Evolutionary conservation across 2,329 filamentous ascomycete species (phyloP).

Genomic region (Graphiopsis chlorocephala): DNA sequence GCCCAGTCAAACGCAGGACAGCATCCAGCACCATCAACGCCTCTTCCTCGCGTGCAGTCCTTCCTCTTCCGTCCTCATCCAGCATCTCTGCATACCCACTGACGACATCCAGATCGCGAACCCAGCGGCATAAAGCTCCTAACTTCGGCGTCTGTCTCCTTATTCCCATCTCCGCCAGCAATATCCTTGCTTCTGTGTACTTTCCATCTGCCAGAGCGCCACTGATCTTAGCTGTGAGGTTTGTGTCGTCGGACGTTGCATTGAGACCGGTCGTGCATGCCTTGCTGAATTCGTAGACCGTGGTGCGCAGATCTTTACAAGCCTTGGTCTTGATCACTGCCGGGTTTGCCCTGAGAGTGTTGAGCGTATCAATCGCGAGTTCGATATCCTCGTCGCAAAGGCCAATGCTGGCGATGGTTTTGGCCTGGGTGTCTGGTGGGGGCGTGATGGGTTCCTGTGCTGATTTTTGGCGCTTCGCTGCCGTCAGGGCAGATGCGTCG

Average conservation of each 20-base stretch:
- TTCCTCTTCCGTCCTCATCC: slow-evolving; percentile 41
- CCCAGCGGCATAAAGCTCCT: slow-evolving; percentile 69
- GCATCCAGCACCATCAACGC: slow-evolving; percentile 62
- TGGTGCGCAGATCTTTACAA: slow-evolving; percentile 64
- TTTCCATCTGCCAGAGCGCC: slow-evolving; percentile 64
- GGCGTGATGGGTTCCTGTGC: slow-evolving; percentile 15
- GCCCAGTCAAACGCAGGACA: slow-evolving; percentile 61
- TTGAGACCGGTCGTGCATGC: slow-evolving; percentile 66
- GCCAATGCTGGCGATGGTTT: slow-evolving; percentile 14
- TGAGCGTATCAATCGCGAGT: slow-evolving; percentile 63
- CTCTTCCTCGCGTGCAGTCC: slow-evolving; percentile 51
- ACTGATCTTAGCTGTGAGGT: slow-evolving; percentile 65
- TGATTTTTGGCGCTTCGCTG: slow-evolving; percentile 8
- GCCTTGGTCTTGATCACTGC: slow-evolving; percentile 64
- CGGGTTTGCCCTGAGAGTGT: slow-evolving; percentile 57
- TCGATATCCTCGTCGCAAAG: slow-evolving; percentile 58
- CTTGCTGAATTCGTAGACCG: slow-evolving; percentile 67
- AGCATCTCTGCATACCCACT: slow-evolving; percentile 61
- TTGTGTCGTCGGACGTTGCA: slow-evolving; percentile 56
- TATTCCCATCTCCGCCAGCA: slow-evolving; percentile 69
- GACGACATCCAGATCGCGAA: slow-evolving; percentile 67
- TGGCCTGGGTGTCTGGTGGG: slow-evolving; percentile 13
- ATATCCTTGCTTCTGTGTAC: slow-evolving; percentile 62
- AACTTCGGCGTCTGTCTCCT: slow-evolving; percentile 64
- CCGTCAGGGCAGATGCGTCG: background rate